Percentiles rank a stretch among this genome's conserved stretches.
Evolutionary conservation across 352 stramenopile species (phyloP).

Genomic region (Phytophthora cactorum): DNA sequence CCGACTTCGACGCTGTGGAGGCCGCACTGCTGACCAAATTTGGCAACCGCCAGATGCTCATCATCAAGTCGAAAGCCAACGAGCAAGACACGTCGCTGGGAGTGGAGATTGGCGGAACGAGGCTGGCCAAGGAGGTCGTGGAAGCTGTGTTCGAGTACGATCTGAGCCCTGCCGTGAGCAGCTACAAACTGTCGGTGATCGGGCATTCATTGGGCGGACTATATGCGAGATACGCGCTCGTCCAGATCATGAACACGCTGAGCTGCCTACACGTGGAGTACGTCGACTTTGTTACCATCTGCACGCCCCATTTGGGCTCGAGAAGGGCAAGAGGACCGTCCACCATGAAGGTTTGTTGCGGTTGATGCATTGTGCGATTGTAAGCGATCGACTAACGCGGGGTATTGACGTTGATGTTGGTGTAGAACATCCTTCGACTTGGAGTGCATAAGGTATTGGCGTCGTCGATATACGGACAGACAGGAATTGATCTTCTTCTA

Average conservation of each 20-base stretch:
- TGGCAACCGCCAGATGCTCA: slow-evolving; percentile 50
- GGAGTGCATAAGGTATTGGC: slow-evolving; percentile 75
- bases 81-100: slow-evolving; percentile 68
- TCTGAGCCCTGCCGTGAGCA: slow-evolving; percentile 47
- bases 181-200: slow-evolving; percentile 76
- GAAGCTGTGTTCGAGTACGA: slow-evolving; percentile 66
- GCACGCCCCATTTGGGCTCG: slow-evolving; percentile 79
- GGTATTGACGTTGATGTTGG: slow-evolving; percentile 9
- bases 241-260: slow-evolving; percentile 60
- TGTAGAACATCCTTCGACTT: slow-evolving; percentile 71
- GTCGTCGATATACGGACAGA: slow-evolving; percentile 74
- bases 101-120: slow-evolving; percentile 67
- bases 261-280: slow-evolving; percentile 69
- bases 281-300: slow-evolving; percentile 82
- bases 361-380: slow-evolving; percentile 8
- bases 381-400: slow-evolving; percentile 9
- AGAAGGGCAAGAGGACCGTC: slow-evolving; percentile 66
- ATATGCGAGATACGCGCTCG: slow-evolving; percentile 74
- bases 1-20: slow-evolving; percentile 73
- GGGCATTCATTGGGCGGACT: slow-evolving; percentile 80
- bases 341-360: slow-evolving; percentile 61
- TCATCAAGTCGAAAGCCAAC: slow-evolving; percentile 76
- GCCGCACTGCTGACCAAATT: slow-evolving; percentile 53
- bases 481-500: slow-evolving; percentile 76
- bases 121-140: slow-evolving; percentile 72